Base-by-base conservation (phyloP, 176 grass and related monocot genomes). In the Saccharum officinarum region DNA sequence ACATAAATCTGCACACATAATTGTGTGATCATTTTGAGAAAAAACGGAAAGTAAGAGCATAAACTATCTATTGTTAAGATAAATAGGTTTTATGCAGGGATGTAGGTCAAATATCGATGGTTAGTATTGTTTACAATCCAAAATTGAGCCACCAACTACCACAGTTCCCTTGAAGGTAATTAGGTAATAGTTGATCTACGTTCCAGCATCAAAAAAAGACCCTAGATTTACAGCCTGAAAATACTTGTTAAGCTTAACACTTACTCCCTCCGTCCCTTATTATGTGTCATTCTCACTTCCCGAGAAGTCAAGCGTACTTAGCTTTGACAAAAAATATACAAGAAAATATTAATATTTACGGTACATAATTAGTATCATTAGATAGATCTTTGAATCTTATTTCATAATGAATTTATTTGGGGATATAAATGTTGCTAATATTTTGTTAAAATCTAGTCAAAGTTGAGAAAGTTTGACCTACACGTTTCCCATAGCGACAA, bases 1-100 rank as follows among this genome's bases (percentile, higher is more conserved):
- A 94, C 90, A 87, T 92, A 92, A 81, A 97, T 92, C 86, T 89
- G 62, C 14, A 75, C 18, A 70, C 44, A 60, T 1, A 82, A 80
- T 61, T 64, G 63, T 12, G 59, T 4, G 37, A 69, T 25, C 30
- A 3, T 55, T 69, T 71, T 41, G 38, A 57, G 80, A 71, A 68
- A 68, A 69, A 82, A 6, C 16, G 3, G n/a, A 26, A 38, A 25
- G 2, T 8, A 69, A 69, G 20, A 39, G 13, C 11, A 50, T 12
- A 34, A 80, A 38, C 20, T 8, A 68, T 50, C 30, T 33, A 49
- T 66, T 30, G 30, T 66, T 66, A 2, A 31, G 62, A 63, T 37
- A 80, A 50, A 80, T 37, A 37, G 16, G 28, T 68, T 31, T 37
- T 22, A 80, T 49, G 18, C 9, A 67, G 7, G 42, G 28, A 28